phyloP scores from a whole-genome alignment of 768 basidiomycete genomes.

The Termitomyces sp. region DNA sequence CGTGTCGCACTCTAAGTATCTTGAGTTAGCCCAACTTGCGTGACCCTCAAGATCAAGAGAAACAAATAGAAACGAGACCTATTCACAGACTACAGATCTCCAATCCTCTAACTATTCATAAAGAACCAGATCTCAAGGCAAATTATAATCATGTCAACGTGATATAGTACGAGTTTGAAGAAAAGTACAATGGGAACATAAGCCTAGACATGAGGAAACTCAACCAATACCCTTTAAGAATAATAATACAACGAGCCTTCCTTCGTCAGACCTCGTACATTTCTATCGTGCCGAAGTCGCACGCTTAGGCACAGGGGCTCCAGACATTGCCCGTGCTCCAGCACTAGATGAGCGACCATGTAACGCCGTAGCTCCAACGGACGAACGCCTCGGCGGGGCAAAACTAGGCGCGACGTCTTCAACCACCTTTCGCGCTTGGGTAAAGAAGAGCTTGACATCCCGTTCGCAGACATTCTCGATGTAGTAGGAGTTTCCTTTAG shows the following conservation, averaged over 20 bases:
- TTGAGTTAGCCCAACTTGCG: too few species aligned
- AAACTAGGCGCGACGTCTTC: conserved; percentile 7
- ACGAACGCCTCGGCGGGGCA: conserved; percentile 8
- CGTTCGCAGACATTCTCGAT: conserved; percentile 86
- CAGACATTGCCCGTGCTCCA: neutral
- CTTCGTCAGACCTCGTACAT: neutral
- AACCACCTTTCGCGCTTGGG: conserved; percentile 65
- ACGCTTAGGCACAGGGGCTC: neutral
- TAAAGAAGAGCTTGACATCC: conserved; percentile 84
- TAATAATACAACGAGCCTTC: neutral
- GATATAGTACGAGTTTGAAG: too few species aligned
- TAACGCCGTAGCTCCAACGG: neutral
- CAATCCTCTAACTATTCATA: too few species aligned
- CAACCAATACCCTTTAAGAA: too few species aligned
- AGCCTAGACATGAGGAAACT: too few species aligned
- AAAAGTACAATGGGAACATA: too few species aligned
- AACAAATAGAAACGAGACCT: too few species aligned
- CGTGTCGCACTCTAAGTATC: too few species aligned
- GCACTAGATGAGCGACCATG: neutral
- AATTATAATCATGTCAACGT: too few species aligned
- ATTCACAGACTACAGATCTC: too few species aligned
- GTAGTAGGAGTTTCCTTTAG: conserved; percentile 52
- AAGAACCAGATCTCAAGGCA: too few species aligned
- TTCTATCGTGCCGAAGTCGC: neutral
- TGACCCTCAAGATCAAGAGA: too few species aligned